Evolutionary conservation across 2,329 filamentous ascomycete genomes (phyloP), one percentile per base, ranked within the genome.

Genomic region (Epichloe bromicola): DNA sequence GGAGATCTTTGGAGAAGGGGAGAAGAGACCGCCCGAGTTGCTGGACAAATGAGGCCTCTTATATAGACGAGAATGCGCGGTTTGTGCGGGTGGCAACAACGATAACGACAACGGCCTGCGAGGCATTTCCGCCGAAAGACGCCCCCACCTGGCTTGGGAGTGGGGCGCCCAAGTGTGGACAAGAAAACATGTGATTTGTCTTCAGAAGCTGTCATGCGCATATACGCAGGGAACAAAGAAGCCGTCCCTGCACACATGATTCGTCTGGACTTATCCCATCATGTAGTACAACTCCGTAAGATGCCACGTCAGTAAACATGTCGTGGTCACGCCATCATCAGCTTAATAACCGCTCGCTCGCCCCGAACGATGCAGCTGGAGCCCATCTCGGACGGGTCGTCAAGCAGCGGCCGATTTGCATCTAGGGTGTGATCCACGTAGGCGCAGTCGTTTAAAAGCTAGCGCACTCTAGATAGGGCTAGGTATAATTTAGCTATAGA

Each of bases 1-100:
- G 51, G 26, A 8, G 6, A 30, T 30, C 26, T 55, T 46, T 56
- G 51, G 38, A 49, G 48, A 50, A 38, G 40, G 43, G 36, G 20
- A 37, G 15, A 1, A 17, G n/a, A 14, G 49, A 11, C 44, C 36
- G 11, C 3, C 15, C n/a, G 19, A 11, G 38, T 4, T 19, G 5
- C 51, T 20, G 50, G 55, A 45, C 54, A 51, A 51, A 52, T 49
- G 33, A 15, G 15, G 47, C 52, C 46, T 55, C 60, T 64, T 56
- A 60, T 64, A 63, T 64, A 63, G 53, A 54, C 43, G 36, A 37
- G 44, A 39, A 19, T 47, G 51, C 46, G 51, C 43, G 41, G 34
- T 49, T 53, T 53, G 46, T 52, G 51, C 51, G 47, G 47, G 46
- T 45, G 45, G 50, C 50, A 33, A 11, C 26, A 14, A 30, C 42